Base-by-base conservation (phyloP, 768 basidiomycete genomes). In the Amanita phalloides region DNA sequence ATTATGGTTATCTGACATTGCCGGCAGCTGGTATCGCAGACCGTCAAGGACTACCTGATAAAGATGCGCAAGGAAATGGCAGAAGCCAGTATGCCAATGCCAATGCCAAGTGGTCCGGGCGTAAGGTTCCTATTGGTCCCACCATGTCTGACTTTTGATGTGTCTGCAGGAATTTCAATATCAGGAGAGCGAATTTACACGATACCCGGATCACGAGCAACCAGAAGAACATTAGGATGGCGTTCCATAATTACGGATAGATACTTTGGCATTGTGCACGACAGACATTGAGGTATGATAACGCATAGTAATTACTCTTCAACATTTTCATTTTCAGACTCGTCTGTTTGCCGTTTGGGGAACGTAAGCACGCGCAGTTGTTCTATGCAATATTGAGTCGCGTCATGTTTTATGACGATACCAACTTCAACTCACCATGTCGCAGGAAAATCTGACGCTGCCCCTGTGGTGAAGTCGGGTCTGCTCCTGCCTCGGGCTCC, bases 381-480 rank as follows among this genome's bases (percentile, higher is more conserved):
- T 63, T 86, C 84, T 86, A 59, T 32, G 48, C n/a, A 14, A 35
- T 20, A 11, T 45, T 53, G 47, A 55, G 14, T 53, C 51, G 49
- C 30, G 51, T 51, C 9, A 39, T 21, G 6, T 26, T 17, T 13
- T 45, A 35, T 13, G 20, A 39, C 32, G 53, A 38, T 48, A 30
- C 11, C 28, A 49, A 39, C 17, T 23, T 13, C 42, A 11, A 55
- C 77, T 37, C 54, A 88, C 90, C 88, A 56, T 92, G 90, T 61
- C 78, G 73, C 37, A 92, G 72, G 66, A 90, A 85, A 50, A 92
- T 84, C 63, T 90, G 88, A 30, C 86, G 81, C 61, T 90, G 88
- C 1, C 81, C 84, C 50, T 80, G 73, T 28, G 82, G 77, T 0
- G 85, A 78, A 46, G 74, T 66, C 2, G 86, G 73, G 48, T 89